These are phyloP conservation scores for Taphrina betulina DNA, from an alignment of 1,139 yeast genomes.

Conservation along the genomic window DNA sequence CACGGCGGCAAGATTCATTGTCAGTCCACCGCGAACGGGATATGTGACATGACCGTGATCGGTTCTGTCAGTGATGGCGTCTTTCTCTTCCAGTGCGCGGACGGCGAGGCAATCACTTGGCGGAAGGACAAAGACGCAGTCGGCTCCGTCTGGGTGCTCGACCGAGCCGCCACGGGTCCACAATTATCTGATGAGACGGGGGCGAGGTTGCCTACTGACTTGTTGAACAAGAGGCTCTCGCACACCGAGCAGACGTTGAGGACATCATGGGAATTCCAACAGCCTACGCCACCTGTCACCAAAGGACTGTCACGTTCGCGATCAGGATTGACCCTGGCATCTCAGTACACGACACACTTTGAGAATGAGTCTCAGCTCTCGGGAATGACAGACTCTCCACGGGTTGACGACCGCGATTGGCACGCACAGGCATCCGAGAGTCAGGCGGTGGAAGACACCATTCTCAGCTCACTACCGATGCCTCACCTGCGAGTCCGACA, in stretches of 20 bases:
- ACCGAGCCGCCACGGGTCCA: neutral
- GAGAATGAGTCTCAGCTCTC: slow-evolving; percentile 19
- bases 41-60: slow-evolving; percentile 1
- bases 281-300: neutral
- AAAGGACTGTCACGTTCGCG: neutral
- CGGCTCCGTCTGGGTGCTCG: slow-evolving; percentile 1
- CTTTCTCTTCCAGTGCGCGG: slow-evolving; percentile 14
- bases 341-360: slow-evolving; percentile 8
- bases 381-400: slow-evolving; percentile 6
- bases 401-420: neutral
- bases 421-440: neutral
- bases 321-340: slow-evolving; percentile 10
- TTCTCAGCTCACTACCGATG: slow-evolving; percentile 9
- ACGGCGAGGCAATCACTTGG: slow-evolving; percentile 9
- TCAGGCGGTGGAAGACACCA: neutral
- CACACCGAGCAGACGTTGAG: neutral
- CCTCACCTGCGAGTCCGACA: slow-evolving; percentile 9
- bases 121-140: neutral
- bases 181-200: neutral
- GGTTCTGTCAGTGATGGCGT: slow-evolving; percentile 4
- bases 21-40: neutral
- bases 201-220: neutral
- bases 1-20: slow-evolving; percentile 14
- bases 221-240: neutral
- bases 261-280: slow-evolving; percentile 6